Base-by-base conservation (phyloP, 345 rosid species). In the Iberis pinnata region DNA sequence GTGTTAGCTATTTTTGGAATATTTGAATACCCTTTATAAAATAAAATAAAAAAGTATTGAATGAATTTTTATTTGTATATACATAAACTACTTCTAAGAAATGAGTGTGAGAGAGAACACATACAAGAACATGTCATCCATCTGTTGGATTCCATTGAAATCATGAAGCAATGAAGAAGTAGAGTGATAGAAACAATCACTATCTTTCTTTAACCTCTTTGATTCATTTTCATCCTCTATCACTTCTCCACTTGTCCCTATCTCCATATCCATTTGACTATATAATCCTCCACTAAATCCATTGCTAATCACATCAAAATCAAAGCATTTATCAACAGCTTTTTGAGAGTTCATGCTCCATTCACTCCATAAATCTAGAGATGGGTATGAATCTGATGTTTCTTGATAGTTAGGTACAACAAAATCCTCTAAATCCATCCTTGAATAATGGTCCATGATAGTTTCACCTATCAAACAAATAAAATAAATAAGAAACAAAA, bases 121-220 rank as follows among this genome's bases (percentile, higher is more conserved):
- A 76, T 81, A 88, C 96, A 82, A 55, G 94, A 77, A 88, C 48
- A 82, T 45, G 74, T 82, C 89, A 68, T 88, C 93, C 61, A 69
- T 58, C 49, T 80, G 81, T 45, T 77, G 79, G 38, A 77, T 73
- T 51, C 70, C 73, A 17, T 69, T 65, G 7, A 75, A 71, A 31
- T 75, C 74, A 45, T 74, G 67, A 50, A 70, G 86, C 11, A 65
- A 44, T 14, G 56, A 60, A 32, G 15, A 11, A 5, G 65, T 14
- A 35, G 65, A 20, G 43, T 12, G 8, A 2, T 53, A 37, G n/a
- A 29, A 59, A 20, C 43, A 47, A 53, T 11, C 46, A 36, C 44
- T 43, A 53, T 0, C 18, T 6, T 60, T 2, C 13, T 60, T 67
- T 14, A 53, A 53, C 61, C 53, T 53, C 56, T 60, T 53, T 17